These are phyloP conservation scores for Acer saccharum DNA, from an alignment of 345 rosid genomes.

Conservation along the genomic window DNA sequence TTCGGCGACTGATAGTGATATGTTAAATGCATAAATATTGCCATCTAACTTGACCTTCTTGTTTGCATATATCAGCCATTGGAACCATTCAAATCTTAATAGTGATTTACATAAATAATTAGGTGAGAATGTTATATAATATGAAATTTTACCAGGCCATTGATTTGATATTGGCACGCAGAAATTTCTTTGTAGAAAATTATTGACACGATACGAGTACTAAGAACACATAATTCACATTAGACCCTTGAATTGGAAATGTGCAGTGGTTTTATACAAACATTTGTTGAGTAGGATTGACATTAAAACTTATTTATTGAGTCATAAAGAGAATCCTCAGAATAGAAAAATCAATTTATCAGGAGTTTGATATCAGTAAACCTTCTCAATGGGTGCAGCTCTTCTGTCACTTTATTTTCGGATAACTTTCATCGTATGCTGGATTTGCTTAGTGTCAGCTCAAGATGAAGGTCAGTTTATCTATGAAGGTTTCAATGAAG, in stretches of 20 bases:
- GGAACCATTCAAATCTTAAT: background rate
- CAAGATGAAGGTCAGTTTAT: background rate
- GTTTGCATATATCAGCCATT: background rate
- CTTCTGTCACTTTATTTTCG: constrained; percentile 23
- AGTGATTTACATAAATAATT: too few relatives aligned
- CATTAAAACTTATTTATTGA: background rate
- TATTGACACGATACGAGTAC: too few relatives aligned
- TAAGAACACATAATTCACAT: background rate
- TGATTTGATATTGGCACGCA: too few relatives aligned
- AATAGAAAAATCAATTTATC: background rate
- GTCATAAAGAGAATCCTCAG: background rate
- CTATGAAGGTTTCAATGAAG: constrained; percentile 10
- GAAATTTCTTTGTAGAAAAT: too few relatives aligned
- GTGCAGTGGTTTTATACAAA: background rate
- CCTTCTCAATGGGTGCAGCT: constrained; percentile 36
- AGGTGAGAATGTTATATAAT: too few relatives aligned
- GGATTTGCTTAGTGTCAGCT: constrained; percentile 19
- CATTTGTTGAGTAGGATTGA: background rate
- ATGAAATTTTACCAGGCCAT: background rate
- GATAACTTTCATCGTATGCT: constrained; percentile 1
- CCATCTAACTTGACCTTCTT: background rate
- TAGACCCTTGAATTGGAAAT: too few relatives aligned
- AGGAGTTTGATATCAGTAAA: background rate
- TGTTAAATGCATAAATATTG: background rate
- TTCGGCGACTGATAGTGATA: background rate